phyloP scores from a whole-genome alignment of 1,284 basidiomycete species.

The Cystobasidiaceae sp. region DNA sequence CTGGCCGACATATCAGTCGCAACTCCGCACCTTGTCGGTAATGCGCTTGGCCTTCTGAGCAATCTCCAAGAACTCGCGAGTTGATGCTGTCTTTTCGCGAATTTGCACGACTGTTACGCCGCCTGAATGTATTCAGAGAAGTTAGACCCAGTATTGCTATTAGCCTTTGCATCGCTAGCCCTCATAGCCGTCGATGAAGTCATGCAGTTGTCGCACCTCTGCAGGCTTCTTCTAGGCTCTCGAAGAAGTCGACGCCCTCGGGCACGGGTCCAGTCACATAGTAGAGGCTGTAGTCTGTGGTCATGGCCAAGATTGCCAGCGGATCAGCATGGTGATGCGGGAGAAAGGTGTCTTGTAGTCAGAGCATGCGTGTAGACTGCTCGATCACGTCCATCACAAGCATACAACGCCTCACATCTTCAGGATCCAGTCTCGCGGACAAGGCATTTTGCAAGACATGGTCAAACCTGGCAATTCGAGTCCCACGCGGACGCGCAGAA shows the following conservation, averaged over 20 bases:
- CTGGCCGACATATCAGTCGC: background rate
- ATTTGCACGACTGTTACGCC: slow-evolving; percentile 87
- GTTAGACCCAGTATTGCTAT: too few species aligned
- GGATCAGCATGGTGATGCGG: too few species aligned
- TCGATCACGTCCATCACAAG: too few species aligned
- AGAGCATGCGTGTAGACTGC: too few species aligned
- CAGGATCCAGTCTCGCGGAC: too few species aligned
- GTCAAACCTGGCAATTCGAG: slow-evolving; percentile 1
- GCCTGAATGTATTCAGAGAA: slow-evolving; percentile 49
- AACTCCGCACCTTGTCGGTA: slow-evolving; percentile 57
- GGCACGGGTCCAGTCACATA: slow-evolving; percentile 36
- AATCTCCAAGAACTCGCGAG: slow-evolving; percentile 76
- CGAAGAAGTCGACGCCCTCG: slow-evolving; percentile 9
- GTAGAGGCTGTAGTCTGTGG: slow-evolving; percentile 71
- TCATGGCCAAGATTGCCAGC: too few species aligned
- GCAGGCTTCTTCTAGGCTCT: slow-evolving; percentile 9
- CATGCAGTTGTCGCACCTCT: background rate
- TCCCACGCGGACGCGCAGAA: slow-evolving; percentile 4
- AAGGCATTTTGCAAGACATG: too few species aligned
- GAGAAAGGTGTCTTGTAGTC: too few species aligned
- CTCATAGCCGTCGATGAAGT: background rate
- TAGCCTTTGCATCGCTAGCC: too few species aligned
- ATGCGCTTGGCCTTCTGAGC: slow-evolving; percentile 66
- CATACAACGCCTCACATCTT: too few species aligned
- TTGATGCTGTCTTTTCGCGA: slow-evolving; percentile 75